Evolutionary conservation across 2,329 filamentous ascomycete genomes (phyloP).

Genomic region (Blumeriella jaapii): DNA sequence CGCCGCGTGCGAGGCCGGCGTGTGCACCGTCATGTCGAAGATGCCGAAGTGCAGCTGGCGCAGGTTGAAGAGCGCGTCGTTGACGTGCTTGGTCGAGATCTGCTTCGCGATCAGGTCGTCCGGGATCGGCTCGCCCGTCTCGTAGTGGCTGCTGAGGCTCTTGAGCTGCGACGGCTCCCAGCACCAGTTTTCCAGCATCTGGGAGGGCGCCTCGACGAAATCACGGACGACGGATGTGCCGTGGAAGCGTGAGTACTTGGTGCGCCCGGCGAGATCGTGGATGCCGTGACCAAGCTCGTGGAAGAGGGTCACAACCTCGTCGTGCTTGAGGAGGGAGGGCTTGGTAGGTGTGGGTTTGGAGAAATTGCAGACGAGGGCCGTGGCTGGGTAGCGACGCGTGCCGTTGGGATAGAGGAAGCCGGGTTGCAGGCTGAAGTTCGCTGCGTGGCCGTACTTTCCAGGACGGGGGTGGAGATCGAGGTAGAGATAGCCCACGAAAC

Average conservation of each 20-base stretch:
- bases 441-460: slow-evolving; percentile 76
- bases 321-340: slow-evolving; percentile 69
- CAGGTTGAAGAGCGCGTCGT: slow-evolving; percentile 68
- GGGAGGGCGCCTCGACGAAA: slow-evolving; percentile 60
- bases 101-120: slow-evolving; percentile 64
- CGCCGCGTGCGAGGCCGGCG: slow-evolving; percentile 56
- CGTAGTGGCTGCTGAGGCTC: slow-evolving; percentile 61
- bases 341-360: slow-evolving; percentile 68
- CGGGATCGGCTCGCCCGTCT: slow-evolving; percentile 57
- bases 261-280: slow-evolving; percentile 54
- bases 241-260: slow-evolving; percentile 53
- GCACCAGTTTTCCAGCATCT: slow-evolving; percentile 70
- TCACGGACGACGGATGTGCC: slow-evolving; percentile 55
- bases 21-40: slow-evolving; percentile 75
- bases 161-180: slow-evolving; percentile 56
- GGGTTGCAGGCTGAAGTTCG: slow-evolving; percentile 73
- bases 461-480: slow-evolving; percentile 69
- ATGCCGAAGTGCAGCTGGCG: slow-evolving; percentile 71
- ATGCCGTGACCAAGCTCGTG: slow-evolving; percentile 65
- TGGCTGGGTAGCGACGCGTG: slow-evolving; percentile 63
- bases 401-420: slow-evolving; percentile 57
- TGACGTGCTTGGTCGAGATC: slow-evolving; percentile 69
- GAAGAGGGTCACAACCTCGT: slow-evolving; percentile 74
- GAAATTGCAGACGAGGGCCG: slow-evolving; percentile 76
- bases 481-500: slow-evolving; percentile 73